phyloP scores from a whole-genome alignment of 2,329 filamentous ascomycete genomes.

The Diaporthe longicolla region DNA sequence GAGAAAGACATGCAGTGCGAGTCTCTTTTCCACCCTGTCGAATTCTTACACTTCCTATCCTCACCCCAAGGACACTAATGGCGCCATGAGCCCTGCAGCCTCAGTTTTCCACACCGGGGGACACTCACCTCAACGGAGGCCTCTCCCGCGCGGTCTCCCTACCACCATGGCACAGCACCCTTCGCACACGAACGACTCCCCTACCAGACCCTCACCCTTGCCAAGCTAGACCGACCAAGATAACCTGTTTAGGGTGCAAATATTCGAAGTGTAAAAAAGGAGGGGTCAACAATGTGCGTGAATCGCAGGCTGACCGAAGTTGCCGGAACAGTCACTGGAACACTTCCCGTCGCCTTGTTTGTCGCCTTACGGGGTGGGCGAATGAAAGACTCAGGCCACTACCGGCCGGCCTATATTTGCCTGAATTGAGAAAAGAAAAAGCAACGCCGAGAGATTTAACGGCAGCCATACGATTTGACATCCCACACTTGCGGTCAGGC shows the following conservation, averaged over 20 bases:
- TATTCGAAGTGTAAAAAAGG: constrained; percentile 16
- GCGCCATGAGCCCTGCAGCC: constrained; percentile 6
- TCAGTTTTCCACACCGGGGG: neutral
- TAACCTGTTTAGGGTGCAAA: neutral
- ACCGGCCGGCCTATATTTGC: neutral
- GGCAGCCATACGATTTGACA: neutral
- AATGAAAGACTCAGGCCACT: neutral
- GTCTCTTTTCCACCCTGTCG: neutral
- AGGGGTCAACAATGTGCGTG: neutral
- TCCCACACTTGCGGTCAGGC: neutral
- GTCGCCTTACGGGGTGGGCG: constrained; percentile 9
- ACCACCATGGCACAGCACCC: constrained; percentile 17
- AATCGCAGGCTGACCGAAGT: constrained; percentile 12
- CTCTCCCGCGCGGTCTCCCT: constrained; percentile 17
- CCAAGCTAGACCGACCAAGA: neutral
- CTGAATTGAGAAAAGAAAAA: neutral
- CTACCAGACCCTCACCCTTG: constrained; percentile 9
- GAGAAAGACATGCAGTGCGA: neutral
- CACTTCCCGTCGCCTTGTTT: constrained; percentile 3
- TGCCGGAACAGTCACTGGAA: neutral
- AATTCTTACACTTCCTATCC: neutral
- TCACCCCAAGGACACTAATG: neutral
- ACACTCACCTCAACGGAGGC: constrained; percentile 16
- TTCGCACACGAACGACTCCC: neutral
- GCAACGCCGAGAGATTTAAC: neutral